Evolutionary conservation across 2,329 filamentous ascomycete genomes (phyloP), one percentile per base, ranked within the genome.

Genomic region (Clarireedia paspali): DNA sequence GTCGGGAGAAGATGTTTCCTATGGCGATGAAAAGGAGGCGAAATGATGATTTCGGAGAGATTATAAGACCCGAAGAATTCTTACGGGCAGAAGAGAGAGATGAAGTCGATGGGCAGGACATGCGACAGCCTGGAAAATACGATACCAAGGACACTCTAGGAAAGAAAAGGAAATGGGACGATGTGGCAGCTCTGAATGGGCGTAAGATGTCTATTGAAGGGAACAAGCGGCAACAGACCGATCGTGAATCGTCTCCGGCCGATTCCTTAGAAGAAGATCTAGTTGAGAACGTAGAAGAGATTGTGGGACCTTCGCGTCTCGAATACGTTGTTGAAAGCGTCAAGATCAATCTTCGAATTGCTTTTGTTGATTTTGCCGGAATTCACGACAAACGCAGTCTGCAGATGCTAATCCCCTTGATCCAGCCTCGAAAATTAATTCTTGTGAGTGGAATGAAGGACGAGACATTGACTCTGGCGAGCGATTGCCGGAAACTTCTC

Each of bases 131-230:
- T 15, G 75, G 75, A 14, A 77, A 78, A 57, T 72, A 71, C 12
- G 76, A 77, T 42, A 68, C 66, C 27, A 77, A 86, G 61, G 82
- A 82, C 51, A 81, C 81, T 47, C 79, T 96, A 20, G 94, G 92
- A 17, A 91, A 92, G 74, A 99, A 99, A 73, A 83, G 94, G 59
- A 95, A 90, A 71, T 97, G 92, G 90, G 89, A 92, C 62, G 90
- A 95, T 58, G 74, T 82, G 23, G 77, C 74, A 2, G 66, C 74
- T 9, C 68, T 67, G 30, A 72, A 70, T 48, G 72, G 70, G 47
- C 72, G 70, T 36, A 63, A 68, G 57, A 63, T 65, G 39, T 71
- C 74, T 17, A 72, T 73, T 45, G 76, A 76, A 10, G 66, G 73
- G 24, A 81, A 77, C 63, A 91, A 89, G 68, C 81, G 86, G 26